Evolutionary conservation across 352 stramenopile genomes (phyloP).

Genomic region (Pythium angustatum): DNA sequence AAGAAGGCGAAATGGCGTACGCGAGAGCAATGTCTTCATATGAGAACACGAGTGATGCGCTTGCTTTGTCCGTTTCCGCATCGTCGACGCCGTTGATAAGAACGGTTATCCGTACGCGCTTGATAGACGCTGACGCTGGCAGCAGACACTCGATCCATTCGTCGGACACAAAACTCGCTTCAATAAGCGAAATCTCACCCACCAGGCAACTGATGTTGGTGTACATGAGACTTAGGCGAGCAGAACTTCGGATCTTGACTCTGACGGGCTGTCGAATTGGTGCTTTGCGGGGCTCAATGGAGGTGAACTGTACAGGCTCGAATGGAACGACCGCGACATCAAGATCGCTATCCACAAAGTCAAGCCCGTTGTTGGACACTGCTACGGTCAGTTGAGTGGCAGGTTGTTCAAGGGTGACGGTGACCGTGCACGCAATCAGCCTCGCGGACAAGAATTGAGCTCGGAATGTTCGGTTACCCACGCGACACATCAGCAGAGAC

Average conservation of each 20-base stretch:
- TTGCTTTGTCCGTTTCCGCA: background rate
- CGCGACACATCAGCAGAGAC: conserved; percentile 36
- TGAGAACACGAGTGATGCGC: background rate
- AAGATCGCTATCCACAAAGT: conserved; percentile 24
- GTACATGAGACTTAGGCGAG: background rate
- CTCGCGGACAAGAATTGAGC: conserved; percentile 30
- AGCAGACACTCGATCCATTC: conserved; percentile 25
- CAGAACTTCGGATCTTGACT: conserved; percentile 8
- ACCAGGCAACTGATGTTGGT: conserved; percentile 21
- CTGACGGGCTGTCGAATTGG: conserved; percentile 2
- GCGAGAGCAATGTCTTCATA: conserved; percentile 19
- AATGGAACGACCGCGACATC: conserved; percentile 6
- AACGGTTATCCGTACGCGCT: conserved; percentile 8
- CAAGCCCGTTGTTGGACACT: conserved; percentile 28
- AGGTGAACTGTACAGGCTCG: background rate
- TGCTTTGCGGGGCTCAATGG: conserved; percentile 10
- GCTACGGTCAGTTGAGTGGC: conserved; percentile 17
- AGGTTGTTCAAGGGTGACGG: conserved; percentile 22
- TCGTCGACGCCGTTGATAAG: conserved; percentile 15
- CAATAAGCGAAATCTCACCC: conserved; percentile 13
- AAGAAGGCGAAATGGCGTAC: conserved; percentile 19
- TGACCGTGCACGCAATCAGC: conserved; percentile 6
- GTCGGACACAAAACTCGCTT: conserved; percentile 5
- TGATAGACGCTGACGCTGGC: background rate
- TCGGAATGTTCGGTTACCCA: conserved; percentile 23